Base-by-base conservation (phyloP, 202 grass and related monocot genomes). In the Cymbopogon flexuosus region DNA sequence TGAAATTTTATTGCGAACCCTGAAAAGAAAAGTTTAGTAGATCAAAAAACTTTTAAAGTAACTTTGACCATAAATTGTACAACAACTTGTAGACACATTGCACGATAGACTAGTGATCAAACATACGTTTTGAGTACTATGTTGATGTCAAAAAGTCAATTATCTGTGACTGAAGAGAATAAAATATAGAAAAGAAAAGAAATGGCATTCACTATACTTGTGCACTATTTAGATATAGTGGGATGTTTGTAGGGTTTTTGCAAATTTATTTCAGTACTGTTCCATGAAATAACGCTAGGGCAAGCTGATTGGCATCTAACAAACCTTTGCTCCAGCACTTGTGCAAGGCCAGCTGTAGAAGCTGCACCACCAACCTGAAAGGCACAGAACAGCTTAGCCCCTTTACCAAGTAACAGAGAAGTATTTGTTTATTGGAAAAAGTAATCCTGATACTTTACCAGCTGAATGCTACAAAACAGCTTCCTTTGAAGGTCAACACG, bases 401-500 rank as follows among this genome's bases (percentile, higher is more conserved):
- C 37, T 14, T 5, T 65, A 23, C 27, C 16, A 16, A 57, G 15
- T 73, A 21, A 75, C 4, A 84, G 34, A 77, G 30, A 13, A 82
- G 10, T 61, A 77, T 5, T 47, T 6, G 45, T 65, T 81, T 79
- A 65, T 54, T 37, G 4, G 11, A 74, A 43, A 72, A 83, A 80
- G 62, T 27, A 46, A 37, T 8, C 36, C 0, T 42, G 62, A 70
- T 66, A 68, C 71, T 82, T 84, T 81, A 97, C 94, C 92, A 97
- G 84, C 68, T 97, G 94, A 85, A 97, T 97, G 76, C 94, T 97
- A 70, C 86, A 91, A 73, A 97, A 97, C 22, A 97, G 81, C 79
- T 97, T 97, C 83, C 88, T 94, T 87, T 97, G 92, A 83, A 97
- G 92, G 31, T 97, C 94, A 84, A 91, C 70, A 79, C 92, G 92